Base-by-base conservation (phyloP, 1,139 yeast species). In the Pneumocystis murina region DNA sequence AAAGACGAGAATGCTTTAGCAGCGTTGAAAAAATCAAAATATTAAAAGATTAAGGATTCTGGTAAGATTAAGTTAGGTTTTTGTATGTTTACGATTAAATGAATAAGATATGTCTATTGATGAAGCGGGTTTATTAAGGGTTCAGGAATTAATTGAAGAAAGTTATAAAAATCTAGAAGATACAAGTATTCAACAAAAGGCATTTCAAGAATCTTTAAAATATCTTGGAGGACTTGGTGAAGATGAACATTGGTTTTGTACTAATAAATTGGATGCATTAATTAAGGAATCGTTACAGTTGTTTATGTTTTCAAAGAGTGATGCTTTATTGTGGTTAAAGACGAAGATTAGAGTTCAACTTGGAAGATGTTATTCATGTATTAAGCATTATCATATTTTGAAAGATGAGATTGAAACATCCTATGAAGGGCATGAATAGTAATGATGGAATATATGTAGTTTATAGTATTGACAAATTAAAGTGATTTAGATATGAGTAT, bases 321-420 rank as follows among this genome's bases (percentile, higher is more conserved):
- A 64, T 8, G 69, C 68, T 12, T 64, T 66, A 8, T 62, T 39
- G 12, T 69, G 70, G 70, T 62, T 69, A 8, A 63, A 66, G 43
- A n/a, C 36, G 3, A 64, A 69, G 4, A 60, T 68, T 12, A 65
- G 58, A 54, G 60, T 58, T 58, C 70, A 69, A 24, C 36, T 69
- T 33, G 60, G 41, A 35, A 62, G 63, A 12, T 69, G 71, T 43
- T 65, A 66, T 55, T 62, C 60, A 38, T 69, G 71, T 55, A 67
- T 66, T 16, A 68, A 67, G 59, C 63, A 62, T 28, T 69, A 68
- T 43, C 70, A 69, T 59, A 62, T 61, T 14, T 57, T 59, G 30
- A 48, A 67, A 63, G 59, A 60, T 36, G 39, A 63, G 61, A 10
- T 57, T 64, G 64, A 63, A 57, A 33, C 59, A 20, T 30, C 63